Base-by-base conservation (phyloP, 345 rosid genomes). In the Cardiospermum halicacabum region DNA sequence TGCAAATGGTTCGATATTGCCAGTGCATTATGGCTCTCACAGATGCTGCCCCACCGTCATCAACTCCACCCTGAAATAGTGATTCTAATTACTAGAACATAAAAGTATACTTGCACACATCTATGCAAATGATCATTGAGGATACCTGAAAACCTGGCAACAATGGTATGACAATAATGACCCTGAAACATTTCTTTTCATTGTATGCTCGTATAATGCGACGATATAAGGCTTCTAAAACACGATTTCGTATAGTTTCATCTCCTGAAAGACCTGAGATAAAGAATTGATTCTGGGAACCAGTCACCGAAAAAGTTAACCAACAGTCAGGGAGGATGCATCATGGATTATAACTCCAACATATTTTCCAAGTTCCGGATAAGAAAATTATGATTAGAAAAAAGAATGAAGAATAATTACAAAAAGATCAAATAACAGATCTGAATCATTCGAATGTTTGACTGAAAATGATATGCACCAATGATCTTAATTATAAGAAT, bases 11-110 rank as follows among this genome's bases (percentile, higher is more conserved):
- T 74, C 98, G 85, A 78, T 91, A 83, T 79, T 95, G 99, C 98
- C 98, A 95, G 71, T 95, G 98, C 97, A 95, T 87, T 76, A 91
- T 91, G 69, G 99, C 98, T 89, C 98, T 89, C 26, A 95, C 96
- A 75, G 98, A 86, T 60, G 99, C 98, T 8, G 98, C 97, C 59
- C 98, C 98, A 66, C 85, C 77, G 81, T 91, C 99, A 62, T 95
- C 97, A 77, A 91, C 64, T 64, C 99, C 99, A 40, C 99, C 99
- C 98, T 95, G 79, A 74, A 64, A 66, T 47, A 45, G 55, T 60
- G 64, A 25, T 43, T 36, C 63, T 71, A 32, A 60, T 60, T 54
- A 57, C 39, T 56, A 49, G 15, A 31, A 43, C 19, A 12, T 7
- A 40, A 1, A 53, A 11, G 7, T 47, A n/a, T 47, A 18, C 24